A percentile compares a stretch with the other conserved stretches of the same genome.
These are phyloP conservation scores for Micractinium sp. DNA, from an alignment of 139 green algal species.

Conservation along the genomic window DNA sequence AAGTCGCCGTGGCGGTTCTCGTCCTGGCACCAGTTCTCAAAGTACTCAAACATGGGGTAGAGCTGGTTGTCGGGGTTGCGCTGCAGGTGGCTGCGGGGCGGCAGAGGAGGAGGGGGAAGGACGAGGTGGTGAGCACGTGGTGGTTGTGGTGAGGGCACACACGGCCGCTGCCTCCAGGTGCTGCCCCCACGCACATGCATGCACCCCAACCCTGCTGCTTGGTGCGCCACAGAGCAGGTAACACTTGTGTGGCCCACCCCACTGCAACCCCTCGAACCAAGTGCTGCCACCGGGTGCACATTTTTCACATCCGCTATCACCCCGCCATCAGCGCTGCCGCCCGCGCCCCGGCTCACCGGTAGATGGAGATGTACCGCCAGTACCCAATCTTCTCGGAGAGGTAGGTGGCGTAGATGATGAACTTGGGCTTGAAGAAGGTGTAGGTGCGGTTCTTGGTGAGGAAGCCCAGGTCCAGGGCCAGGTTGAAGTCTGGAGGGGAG, in stretches of 20 bases:
- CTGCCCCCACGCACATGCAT: too few relatives aligned
- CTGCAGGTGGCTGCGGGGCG: constrained; percentile 77
- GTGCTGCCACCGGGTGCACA: neutral
- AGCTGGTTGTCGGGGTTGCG: constrained; percentile 97
- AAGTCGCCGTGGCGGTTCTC: constrained; percentile 95
- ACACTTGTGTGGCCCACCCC: too few relatives aligned
- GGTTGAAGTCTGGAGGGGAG: constrained; percentile 82
- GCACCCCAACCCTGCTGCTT: too few relatives aligned
- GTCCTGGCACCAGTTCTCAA: constrained; percentile 99
- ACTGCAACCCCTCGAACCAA: too few relatives aligned
- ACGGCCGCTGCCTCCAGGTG: neutral
- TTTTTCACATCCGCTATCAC: too few relatives aligned
- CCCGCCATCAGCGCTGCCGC: neutral
- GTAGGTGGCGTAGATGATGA: constrained; percentile 99
- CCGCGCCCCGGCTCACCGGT: constrained; percentile 39
- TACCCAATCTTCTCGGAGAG: constrained; percentile 99
- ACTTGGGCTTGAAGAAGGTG: constrained; percentile 99
- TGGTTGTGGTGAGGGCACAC: neutral
- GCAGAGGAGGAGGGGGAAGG: too few relatives aligned
- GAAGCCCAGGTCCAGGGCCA: constrained; percentile 98
- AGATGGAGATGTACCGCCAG: constrained; percentile 99
- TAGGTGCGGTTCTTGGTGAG: constrained; percentile 97
- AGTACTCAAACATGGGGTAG: constrained; percentile 99
- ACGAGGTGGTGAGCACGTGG: neutral
- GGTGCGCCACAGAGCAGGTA: too few relatives aligned